Conservation (phyloP, 2,329 filamentous ascomycete species). For the Aspergillus sp. region DNA sequence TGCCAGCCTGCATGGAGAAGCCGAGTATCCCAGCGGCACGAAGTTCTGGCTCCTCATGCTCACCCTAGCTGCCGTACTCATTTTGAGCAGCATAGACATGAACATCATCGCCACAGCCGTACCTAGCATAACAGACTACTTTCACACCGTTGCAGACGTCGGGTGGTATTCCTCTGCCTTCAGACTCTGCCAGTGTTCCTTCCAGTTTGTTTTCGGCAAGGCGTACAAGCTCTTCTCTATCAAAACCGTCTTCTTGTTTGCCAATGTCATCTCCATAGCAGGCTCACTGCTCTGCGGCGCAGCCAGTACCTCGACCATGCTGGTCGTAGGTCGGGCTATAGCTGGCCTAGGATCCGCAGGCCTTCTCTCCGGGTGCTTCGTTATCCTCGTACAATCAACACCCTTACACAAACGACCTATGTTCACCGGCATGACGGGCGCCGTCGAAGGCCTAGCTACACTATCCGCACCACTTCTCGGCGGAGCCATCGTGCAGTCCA, state of each 20-base stretch:
- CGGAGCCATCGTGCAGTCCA: constrained; percentile 36
- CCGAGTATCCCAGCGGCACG: constrained; percentile 17
- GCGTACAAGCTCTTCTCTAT: constrained; percentile 37
- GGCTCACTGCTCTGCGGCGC: constrained; percentile 25
- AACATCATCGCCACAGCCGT: constrained; percentile 39
- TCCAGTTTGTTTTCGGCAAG: constrained; percentile 28
- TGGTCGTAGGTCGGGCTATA: constrained; percentile 34
- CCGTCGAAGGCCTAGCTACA: constrained; percentile 29
- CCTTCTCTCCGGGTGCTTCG: constrained; percentile 23
- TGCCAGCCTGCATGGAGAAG: not conserved
- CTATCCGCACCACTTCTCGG: constrained; percentile 37
- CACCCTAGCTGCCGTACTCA: constrained; percentile 28
- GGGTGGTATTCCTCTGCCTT: constrained; percentile 34
- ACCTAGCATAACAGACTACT: constrained; percentile 34
- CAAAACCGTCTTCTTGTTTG: constrained; percentile 28
- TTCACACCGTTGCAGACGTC: constrained; percentile 30
- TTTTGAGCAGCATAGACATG: constrained; percentile 32
- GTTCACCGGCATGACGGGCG: constrained; percentile 26
- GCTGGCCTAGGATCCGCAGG: constrained; percentile 30
- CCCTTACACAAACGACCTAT: constrained; percentile 32
- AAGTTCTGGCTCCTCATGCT: constrained; percentile 24
- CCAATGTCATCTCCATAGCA: constrained; percentile 23
- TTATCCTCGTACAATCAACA: constrained; percentile 17
- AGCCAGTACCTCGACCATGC: constrained; percentile 20
- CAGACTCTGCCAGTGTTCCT: constrained; percentile 24